Evolutionary conservation across 2,329 filamentous ascomycete species (phyloP).

Genomic region (Thyridium curvatum): DNA sequence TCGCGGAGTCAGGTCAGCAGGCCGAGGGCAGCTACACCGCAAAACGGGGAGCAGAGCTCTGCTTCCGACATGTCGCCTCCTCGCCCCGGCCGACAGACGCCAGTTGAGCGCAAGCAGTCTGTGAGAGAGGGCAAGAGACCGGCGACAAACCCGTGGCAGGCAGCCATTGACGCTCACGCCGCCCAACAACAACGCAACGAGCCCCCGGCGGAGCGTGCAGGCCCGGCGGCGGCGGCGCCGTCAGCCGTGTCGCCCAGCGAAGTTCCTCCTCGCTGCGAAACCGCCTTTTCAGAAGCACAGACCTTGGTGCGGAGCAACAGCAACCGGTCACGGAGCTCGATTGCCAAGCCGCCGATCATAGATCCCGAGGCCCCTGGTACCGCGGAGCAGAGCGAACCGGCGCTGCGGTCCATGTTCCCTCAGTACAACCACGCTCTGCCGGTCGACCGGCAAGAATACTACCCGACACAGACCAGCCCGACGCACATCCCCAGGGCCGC

Average conservation of each 20-base stretch:
- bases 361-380: constrained; percentile 10
- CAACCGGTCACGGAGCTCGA: constrained; percentile 46
- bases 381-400: constrained; percentile 14
- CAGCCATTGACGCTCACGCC: constrained; percentile 9
- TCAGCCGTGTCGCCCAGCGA: constrained; percentile 33
- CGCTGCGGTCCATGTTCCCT: constrained; percentile 69
- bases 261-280: constrained; percentile 39
- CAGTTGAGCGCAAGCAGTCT: constrained; percentile 22
- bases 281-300: constrained; percentile 43
- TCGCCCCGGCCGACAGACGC: constrained; percentile 23
- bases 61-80: constrained; percentile 19
- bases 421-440: constrained; percentile 63
- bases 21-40: constrained; percentile 26
- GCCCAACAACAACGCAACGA: constrained; percentile 4
- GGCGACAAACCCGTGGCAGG: constrained; percentile 15
- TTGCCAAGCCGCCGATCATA: constrained; percentile 45
- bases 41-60: constrained; percentile 16
- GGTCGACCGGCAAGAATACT: constrained; percentile 64
- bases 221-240: constrained; percentile 11
- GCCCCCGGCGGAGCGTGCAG: not conserved
- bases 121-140: constrained; percentile 25
- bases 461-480: constrained; percentile 58
- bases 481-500: constrained; percentile 56
- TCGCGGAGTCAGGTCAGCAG: constrained; percentile 36
- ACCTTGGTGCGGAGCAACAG: constrained; percentile 44